These are phyloP conservation scores for Chytriomyces hyalinus DNA, from an alignment of 192 early-diverging fungal genomes.

Conservation along the genomic window DNA sequence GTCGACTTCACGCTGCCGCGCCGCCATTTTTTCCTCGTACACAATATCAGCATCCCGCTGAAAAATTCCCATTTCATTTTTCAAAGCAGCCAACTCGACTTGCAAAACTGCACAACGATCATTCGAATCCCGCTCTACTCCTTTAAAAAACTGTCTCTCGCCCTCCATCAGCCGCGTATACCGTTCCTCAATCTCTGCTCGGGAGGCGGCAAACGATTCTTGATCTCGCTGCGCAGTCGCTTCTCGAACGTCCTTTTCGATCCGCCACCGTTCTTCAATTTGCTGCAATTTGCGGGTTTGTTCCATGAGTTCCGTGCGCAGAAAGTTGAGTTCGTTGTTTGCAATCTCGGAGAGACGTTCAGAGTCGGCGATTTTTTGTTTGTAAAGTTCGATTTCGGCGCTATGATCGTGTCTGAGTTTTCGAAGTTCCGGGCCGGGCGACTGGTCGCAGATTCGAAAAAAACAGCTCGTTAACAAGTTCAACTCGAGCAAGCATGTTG, in stretches of 20 bases:
- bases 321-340: neutral
- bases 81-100: neutral
- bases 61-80: neutral
- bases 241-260: neutral
- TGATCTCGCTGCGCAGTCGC: neutral
- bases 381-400: slow-evolving; percentile 15
- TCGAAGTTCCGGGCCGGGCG: slow-evolving; percentile 2
- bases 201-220: neutral
- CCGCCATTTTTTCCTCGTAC: neutral
- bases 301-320: neutral
- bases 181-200: slow-evolving; percentile 3
- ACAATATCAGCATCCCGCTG: neutral
- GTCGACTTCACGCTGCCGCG: neutral
- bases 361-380: slow-evolving; percentile 12
- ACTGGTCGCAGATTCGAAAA: neutral
- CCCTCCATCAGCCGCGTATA: neutral
- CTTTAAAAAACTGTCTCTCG: slow-evolving; percentile 9
- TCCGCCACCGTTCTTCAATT: slow-evolving; percentile 24
- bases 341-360: slow-evolving; percentile 12
- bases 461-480: neutral
- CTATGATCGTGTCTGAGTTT: slow-evolving; percentile 4
- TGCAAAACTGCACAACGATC: slow-evolving; percentile 1
- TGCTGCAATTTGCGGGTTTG: slow-evolving; percentile 5
- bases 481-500: neutral
- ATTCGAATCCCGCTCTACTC: neutral